Evolutionary conservation across 2,329 filamentous ascomycete species (phyloP), one percentile per base, ranked within the genome.

Genomic region (Talaromyces pinophilus): DNA sequence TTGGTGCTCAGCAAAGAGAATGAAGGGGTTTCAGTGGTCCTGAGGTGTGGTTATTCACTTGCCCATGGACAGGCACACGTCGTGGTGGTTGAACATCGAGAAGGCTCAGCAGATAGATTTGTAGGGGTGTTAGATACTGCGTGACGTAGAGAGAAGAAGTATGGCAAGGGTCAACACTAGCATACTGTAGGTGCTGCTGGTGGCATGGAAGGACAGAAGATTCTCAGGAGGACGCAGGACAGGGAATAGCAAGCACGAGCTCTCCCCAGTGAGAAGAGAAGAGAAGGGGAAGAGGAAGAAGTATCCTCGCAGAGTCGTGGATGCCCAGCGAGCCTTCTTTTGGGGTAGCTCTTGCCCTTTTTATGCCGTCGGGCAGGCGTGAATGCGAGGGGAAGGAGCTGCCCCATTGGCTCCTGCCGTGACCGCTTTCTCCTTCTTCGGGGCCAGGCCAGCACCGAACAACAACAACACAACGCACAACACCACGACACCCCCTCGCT

Each of bases 281-380:
- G 33, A 35, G 57, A 59, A 42, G 38, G 17, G 15, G 15, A 13
- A 44, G 40, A 44, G n/a, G 10, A 60, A 46, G 57, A 60, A 46
- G 38, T 13, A 44, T 40, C 48, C 68, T 69, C 62, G 54, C 67
- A 64, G 35, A 10, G n/a, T 30, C 50, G 30, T 64, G 62, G 62
- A 67, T 61, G 61, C 65, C 62, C 67, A 59, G 60, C 55, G 62
- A 63, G 62, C 25, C 62, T 42, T 6, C 19, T 2, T 48, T 62
- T 50, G 59, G 48, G 48, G 48, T 33, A 42, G 22, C 55, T 59
- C 25, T 40, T 59, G 52, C 62, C 42, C 52, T 57, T 62, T 62
- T 62, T 30, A 52, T 54, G 60, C 60, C 46, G 71, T 70, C 48
- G 46, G 72, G 71, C 68, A 74, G 75, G 71, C 65, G 65, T 60